phyloP scores from a whole-genome alignment of 345 rosid species.

The Noccaea bulbosa region DNA sequence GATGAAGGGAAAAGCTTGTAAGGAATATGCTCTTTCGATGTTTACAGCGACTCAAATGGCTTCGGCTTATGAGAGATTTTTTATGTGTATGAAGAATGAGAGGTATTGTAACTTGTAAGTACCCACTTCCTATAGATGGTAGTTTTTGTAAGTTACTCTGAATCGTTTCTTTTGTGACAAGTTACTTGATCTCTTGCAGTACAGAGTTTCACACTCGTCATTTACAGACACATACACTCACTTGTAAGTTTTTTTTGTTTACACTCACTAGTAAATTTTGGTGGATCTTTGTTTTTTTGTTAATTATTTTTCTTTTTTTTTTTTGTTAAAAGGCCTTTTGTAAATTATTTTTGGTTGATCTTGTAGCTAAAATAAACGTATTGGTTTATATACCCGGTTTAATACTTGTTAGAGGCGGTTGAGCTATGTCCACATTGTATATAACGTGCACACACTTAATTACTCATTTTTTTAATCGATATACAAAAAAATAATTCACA shows the following conservation, averaged over 20 bases:
- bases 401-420: neutral
- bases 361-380: slow-evolving; percentile 17
- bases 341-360: neutral
- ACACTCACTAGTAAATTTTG: no score
- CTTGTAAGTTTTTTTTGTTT: slow-evolving; percentile 5
- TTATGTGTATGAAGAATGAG: slow-evolving; percentile 70
- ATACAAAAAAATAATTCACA: neutral
- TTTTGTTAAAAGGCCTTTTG: no score
- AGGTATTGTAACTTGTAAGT: slow-evolving; percentile 58
- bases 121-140: slow-evolving; percentile 64
- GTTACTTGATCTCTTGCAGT: slow-evolving; percentile 5
- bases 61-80: slow-evolving; percentile 73
- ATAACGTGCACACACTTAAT: no score
- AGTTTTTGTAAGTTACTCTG: slow-evolving; percentile 27
- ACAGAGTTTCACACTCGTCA: slow-evolving; percentile 2
- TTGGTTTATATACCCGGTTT: slow-evolving; percentile 9
- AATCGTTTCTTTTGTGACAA: slow-evolving; percentile 11
- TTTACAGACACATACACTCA: neutral
- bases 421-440: neutral
- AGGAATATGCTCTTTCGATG: slow-evolving; percentile 52
- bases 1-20: slow-evolving; percentile 59
- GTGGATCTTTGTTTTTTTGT: no score
- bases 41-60: slow-evolving; percentile 77
- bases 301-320: no score
- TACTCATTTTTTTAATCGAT: neutral